A percentile compares a stretch with the other conserved stretches of the same genome.
Conservation (phyloP, 2,329 filamentous ascomycete species). For the Aureobasidium melanogenum region DNA sequence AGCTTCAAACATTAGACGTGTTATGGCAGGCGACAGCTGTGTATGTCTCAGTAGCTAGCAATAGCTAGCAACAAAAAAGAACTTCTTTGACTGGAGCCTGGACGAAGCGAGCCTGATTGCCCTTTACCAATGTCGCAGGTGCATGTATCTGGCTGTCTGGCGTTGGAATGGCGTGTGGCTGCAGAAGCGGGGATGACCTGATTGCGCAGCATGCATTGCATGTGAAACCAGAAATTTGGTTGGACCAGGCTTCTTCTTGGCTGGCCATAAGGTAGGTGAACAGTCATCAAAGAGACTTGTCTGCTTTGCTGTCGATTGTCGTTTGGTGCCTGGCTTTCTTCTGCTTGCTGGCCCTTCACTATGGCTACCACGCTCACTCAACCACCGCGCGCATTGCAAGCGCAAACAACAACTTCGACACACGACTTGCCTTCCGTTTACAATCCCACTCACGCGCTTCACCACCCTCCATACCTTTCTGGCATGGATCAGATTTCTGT, state of each 20-base stretch:
- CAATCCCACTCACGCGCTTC: neutral
- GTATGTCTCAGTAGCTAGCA: neutral
- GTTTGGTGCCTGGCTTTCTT: neutral
- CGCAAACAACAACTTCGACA: neutral
- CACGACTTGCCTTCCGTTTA: neutral
- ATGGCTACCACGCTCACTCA: conserved; percentile 7
- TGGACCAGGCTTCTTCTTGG: neutral
- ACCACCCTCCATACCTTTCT: neutral
- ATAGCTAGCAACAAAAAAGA: too few species aligned
- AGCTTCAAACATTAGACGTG: neutral
- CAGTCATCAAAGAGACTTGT: neutral
- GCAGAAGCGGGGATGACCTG: conserved; percentile 9
- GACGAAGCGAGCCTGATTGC: too few species aligned
- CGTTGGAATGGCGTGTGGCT: neutral
- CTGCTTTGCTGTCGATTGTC: conserved; percentile 3
- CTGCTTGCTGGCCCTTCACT: neutral
- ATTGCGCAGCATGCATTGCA: conserved; percentile 9
- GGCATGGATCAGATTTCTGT: neutral
- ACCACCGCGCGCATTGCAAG: neutral
- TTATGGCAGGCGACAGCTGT: neutral
- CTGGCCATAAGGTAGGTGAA: neutral
- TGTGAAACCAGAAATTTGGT: neutral
- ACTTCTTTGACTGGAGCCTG: neutral
- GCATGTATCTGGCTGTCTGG: neutral
- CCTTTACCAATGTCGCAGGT: neutral